These are phyloP conservation scores for Ramularia endophylla DNA, from an alignment of 2,329 filamentous ascomycete species.

Conservation along the genomic window DNA sequence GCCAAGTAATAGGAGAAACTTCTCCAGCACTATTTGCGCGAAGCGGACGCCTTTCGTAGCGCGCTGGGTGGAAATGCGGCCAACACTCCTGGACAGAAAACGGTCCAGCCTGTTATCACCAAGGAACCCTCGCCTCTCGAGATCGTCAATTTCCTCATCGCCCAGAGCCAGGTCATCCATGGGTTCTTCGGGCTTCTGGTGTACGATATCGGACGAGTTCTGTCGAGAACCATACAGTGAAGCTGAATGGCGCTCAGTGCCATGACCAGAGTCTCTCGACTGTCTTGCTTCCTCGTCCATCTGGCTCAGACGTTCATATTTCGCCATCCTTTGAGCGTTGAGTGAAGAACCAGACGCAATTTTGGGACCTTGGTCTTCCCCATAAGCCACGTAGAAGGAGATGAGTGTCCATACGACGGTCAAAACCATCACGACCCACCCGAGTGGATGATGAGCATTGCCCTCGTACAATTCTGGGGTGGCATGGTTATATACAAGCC, in stretches of 20 bases:
- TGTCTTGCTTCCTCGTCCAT: constrained; percentile 29
- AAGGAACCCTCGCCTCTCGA: constrained; percentile 40
- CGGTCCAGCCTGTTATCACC: constrained; percentile 25
- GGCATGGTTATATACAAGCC: constrained; percentile 67
- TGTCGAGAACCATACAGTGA: constrained; percentile 26
- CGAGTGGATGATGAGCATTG: constrained; percentile 82
- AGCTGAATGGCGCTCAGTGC: constrained; percentile 23
- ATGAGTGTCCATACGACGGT: constrained; percentile 64
- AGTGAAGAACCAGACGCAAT: too few species aligned
- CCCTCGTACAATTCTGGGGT: constrained; percentile 82
- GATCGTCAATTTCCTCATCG: constrained; percentile 37
- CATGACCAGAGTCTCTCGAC: constrained; percentile 37
- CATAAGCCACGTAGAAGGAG: constrained; percentile 57
- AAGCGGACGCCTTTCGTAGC: constrained; percentile 54
- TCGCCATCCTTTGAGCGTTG: constrained; percentile 27
- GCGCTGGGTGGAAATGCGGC: constrained; percentile 37
- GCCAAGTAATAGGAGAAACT: constrained; percentile 69
- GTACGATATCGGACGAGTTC: constrained; percentile 27
- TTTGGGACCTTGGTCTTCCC: constrained; percentile 12
- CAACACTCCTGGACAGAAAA: constrained; percentile 21
- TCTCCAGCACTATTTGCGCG: constrained; percentile 64
- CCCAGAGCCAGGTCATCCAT: constrained; percentile 31
- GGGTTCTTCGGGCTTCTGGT: constrained; percentile 18
- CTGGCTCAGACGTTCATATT: constrained; percentile 14
- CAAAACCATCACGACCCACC: constrained; percentile 75